Conservation (phyloP, 345 rosid species). For the Fremontodendron californicum region DNA sequence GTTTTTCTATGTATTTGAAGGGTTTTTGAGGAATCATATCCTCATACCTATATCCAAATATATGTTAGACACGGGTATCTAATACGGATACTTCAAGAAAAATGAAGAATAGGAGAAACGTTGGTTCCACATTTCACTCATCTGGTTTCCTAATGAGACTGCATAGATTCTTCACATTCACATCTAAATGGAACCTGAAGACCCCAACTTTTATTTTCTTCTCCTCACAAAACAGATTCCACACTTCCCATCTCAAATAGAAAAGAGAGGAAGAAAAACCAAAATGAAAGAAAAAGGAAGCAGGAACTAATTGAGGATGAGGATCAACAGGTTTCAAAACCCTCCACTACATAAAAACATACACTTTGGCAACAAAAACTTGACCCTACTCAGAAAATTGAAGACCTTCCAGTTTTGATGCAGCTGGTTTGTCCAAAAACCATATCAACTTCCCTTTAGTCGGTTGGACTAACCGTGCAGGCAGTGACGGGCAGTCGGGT, state of each 20-base stretch:
- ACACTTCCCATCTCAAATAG: constrained; percentile 26
- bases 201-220: constrained; percentile 30
- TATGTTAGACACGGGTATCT: too few species aligned
- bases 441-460: constrained; percentile 63
- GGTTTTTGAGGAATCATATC: too few species aligned
- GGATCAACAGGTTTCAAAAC: constrained; percentile 13
- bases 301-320: constrained; percentile 14
- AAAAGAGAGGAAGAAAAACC: constrained; percentile 14
- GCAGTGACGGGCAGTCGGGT: constrained; percentile 39
- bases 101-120: too few species aligned
- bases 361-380: constrained; percentile 22
- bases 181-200: neutral
- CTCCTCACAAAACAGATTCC: constrained; percentile 28
- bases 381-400: constrained; percentile 33
- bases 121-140: neutral
- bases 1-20: too few species aligned
- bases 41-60: too few species aligned
- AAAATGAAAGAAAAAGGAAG: constrained; percentile 23
- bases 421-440: constrained; percentile 80
- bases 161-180: neutral
- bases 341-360: constrained; percentile 32
- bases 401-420: constrained; percentile 48
- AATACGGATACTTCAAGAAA: too few species aligned
- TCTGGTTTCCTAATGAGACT: neutral
- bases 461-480: constrained; percentile 68